Conservation (phyloP, 495 filamentous ascomycete species). For the Hypoxylon trugodes region DNA sequence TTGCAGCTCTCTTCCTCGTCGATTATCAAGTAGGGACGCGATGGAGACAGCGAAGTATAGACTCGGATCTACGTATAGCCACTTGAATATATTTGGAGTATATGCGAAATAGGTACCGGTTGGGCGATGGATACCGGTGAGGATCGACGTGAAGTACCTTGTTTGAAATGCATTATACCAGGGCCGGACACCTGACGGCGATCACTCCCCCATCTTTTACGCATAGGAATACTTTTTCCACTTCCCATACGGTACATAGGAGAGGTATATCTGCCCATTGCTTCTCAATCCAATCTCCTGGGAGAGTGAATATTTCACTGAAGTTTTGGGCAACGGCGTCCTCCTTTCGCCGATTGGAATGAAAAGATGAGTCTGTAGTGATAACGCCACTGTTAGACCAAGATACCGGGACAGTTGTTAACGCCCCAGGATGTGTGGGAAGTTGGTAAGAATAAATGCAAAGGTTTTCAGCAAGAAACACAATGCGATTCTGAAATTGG, state of each 20-base stretch:
- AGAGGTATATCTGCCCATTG: slow-evolving; percentile 42
- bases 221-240: slow-evolving; percentile 43
- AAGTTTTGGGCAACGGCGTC: not conserved
- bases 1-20: not conserved
- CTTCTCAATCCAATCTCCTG: slow-evolving; percentile 35
- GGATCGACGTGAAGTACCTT: not conserved
- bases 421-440: not conserved
- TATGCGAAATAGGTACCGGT: not conserved
- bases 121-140: not conserved
- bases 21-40: not conserved
- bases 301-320: slow-evolving; percentile 8
- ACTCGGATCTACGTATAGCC: not conserved
- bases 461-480: not conserved
- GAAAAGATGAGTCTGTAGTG: not conserved
- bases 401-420: not conserved
- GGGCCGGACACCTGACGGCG: slow-evolving; percentile 33
- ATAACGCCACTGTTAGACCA: not conserved
- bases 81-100: not conserved
- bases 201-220: slow-evolving; percentile 45
- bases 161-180: not conserved
- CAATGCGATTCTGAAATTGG: not conserved
- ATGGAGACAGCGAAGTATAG: not conserved
- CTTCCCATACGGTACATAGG: slow-evolving; percentile 37
- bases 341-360: not conserved
- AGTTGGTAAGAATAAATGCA: slow-evolving; percentile 4